Conservation (phyloP, 129 eudicot species). For the Helichrysum umbraculigerum region DNA sequence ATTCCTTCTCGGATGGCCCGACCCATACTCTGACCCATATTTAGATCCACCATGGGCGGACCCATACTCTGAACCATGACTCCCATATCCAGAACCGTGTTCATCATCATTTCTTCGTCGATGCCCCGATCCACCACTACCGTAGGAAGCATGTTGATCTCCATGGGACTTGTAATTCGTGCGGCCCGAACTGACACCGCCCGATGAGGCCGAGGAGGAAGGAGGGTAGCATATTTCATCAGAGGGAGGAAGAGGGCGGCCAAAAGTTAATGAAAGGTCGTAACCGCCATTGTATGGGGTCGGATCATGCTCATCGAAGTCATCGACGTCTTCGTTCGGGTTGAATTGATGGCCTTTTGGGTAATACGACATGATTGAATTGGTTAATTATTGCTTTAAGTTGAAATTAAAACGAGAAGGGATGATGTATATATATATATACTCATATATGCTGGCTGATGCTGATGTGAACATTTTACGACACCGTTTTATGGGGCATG, state of each 20-base stretch:
- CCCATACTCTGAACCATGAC: conserved; percentile 48
- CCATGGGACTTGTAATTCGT: conserved; percentile 60
- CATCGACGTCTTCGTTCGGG: conserved; percentile 55
- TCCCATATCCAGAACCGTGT: conserved; percentile 39
- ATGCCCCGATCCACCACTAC: conserved; percentile 21
- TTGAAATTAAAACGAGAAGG: not conserved
- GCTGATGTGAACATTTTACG: conserved; percentile 15
- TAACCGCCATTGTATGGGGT: conserved; percentile 93
- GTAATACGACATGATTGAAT: conserved; percentile 61
- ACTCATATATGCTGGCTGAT: not conserved
- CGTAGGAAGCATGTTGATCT: conserved; percentile 42
- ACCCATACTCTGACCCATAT: conserved; percentile 57
- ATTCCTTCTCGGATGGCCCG: conserved; percentile 44
- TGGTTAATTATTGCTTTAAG: conserved; percentile 14
- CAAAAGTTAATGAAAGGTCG: conserved; percentile 58
- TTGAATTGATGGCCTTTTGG: conserved; percentile 56
- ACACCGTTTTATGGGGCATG: not conserved
- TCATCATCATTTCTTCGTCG: conserved; percentile 41
- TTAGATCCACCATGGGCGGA: conserved; percentile 47
- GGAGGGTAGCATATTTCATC: conserved; percentile 61
- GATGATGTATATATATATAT: conserved; percentile 12
- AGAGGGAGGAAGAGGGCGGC: conserved; percentile 73
- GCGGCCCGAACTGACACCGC: conserved; percentile 51
- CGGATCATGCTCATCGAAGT: conserved; percentile 73
- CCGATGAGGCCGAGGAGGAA: conserved; percentile 44